Evolutionary conservation across 805 yeast genomes (phyloP), one percentile per base, ranked within the genome.

Genomic region (Zygotorulaspora chibaensis): DNA sequence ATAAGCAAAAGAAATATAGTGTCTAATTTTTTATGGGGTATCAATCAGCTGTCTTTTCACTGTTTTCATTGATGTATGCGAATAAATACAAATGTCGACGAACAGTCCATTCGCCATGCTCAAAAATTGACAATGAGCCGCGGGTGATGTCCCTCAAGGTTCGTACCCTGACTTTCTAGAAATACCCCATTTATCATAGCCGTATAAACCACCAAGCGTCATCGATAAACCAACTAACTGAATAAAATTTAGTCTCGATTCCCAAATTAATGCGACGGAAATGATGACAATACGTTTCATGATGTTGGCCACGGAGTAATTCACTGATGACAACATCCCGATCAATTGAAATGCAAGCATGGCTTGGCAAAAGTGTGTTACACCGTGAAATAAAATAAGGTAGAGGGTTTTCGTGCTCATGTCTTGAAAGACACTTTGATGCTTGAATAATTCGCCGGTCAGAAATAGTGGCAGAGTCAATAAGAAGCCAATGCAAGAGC

Each of bases 281-380:
- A 85, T 85, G 38, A 84, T 83, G 25, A 82, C 78, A 46, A 85
- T 84, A 57, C 91, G 70, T 57, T 85, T 85, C 65, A 84, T 62
- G 40, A 85, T 84, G 61, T 82, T 85, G 26, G 90, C 93, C 58
- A 85, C 82, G 34, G 88, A 81, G 63, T 85, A 85, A 59, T 83
- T 83, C 38, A 85, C 84, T 3, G 93, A 85, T n/a, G 83, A 74
- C 18, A 84, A 73, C 54, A 76, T 61, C 1, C 91, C 91, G 52
- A 85, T 73, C 38, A 85, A 74, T 62, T 83, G 89, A 63, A 85
- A 85, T 20, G 91, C 91, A 39, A 84, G 63, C 60, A 85, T 72
- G 2, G 87, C 79, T 65, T 85, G 93, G 43, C 78, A 56, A 58
- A 84, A 85, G 67, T 85, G 95, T 2, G 84, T 68, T 1, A 76